Base-by-base conservation (phyloP, 768 basidiomycete species). In the Termitomyces sp. region DNA sequence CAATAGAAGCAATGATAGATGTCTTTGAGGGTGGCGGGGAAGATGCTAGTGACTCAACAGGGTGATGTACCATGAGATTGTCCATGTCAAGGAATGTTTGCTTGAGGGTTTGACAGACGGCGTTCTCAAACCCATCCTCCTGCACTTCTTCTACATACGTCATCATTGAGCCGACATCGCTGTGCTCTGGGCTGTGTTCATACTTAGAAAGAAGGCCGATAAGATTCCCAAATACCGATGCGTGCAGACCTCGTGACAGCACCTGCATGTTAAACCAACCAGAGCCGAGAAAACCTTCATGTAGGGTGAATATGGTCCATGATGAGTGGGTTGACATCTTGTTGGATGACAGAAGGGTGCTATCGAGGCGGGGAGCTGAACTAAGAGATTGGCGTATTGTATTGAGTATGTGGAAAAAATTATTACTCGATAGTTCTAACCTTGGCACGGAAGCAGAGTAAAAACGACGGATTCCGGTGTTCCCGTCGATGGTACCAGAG, bases 271-370 rank as follows among this genome's bases (percentile, higher is more conserved):
- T 54, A 71, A 67, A 58, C 67, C 51, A 54, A 9, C 36, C 45
- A 67, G 37, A 74, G 73, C 46, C 7, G 25, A 63, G 70, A 56
- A 73, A 72, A 12, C 76, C 76, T 59, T 78, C 75, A 53, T 70
- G 69, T 25, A 77, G 61, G 3, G 71, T 70, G 50, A 77, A 74
- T 20, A 78, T 66, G 14, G 73, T 71, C 77, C 76, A 77, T 6
- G 67, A 57, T 29, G 58, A 57, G 2, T 64, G 34, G 4, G 20
- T 36, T 2, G 50, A 11, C 29, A 64, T 36, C 10, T 15, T 47
- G 31, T 59, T 45, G 14, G 60, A 66, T 34, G 60, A 60, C 6
- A 67, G 12, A 4, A 56, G 54, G 14, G 57, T 55, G 29, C 40
- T 25, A 45, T 65, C 55, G 29, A 58, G 57, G n/a, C 60, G 57